Evolutionary conservation across 2,329 filamentous ascomycete genomes (phyloP), one percentile per base, ranked within the genome.

Genomic region (Lecanicillium sp.): DNA sequence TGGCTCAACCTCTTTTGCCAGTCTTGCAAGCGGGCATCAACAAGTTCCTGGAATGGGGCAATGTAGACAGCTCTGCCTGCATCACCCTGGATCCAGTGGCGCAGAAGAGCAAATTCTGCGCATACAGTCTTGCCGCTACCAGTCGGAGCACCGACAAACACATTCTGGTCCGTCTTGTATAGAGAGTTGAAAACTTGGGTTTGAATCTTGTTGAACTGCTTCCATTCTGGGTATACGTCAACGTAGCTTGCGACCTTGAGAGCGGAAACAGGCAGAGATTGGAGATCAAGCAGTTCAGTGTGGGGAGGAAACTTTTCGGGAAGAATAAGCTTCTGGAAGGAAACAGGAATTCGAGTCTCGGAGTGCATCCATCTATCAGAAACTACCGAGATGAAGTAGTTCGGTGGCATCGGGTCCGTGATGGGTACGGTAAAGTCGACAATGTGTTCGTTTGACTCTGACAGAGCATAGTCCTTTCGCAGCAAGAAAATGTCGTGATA

Each of bases 341-440:
- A 90, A 2, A 98, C 83, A 0, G 90, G 83, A 38, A 98, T 69
- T 56, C 89, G 88, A 2, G 89, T 95, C 64, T 98, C 89, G 1
- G 90, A 87, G 57, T 95, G 87, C 87, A 98, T 95, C 92, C 92
- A 98, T 49, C 92, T 75, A 59, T 98, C 92, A 4, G 90, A 96
- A 15, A 95, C 67, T 29, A 98, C 77, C 0, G 88, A 92, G 52
- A 98, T 87, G 64, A 98, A 98, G 66, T 98, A 98, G 60, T 98
- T 94, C 0, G 94, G 92, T 12, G 92, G 92, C 85, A 96, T 94
- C 0, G 94, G 94, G 50, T 98, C 92, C 1, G 87, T 89, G 49
- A 98, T 94, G 1, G 92, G 85, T 3, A 96, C 90, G 0, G 90
- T 96, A 51, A 98, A 92, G 50, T 98, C 92, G 19, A 98, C 83